Percentiles rank a stretch among this genome's conserved stretches.
phyloP scores from a whole-genome alignment of 2,329 filamentous ascomycete species.

The Fusarium sambucinum region DNA sequence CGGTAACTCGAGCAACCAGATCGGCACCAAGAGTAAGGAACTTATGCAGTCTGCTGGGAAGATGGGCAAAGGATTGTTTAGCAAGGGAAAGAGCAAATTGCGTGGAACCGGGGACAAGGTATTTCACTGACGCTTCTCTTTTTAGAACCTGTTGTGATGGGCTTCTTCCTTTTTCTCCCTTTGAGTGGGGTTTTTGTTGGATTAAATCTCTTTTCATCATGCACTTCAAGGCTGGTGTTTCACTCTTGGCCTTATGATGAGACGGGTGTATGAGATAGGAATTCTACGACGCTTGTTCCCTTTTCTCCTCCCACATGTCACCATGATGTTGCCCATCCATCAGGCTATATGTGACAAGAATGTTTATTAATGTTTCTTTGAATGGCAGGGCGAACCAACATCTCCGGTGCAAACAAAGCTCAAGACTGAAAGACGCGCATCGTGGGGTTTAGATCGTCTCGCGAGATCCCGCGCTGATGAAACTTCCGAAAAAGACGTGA shows the following conservation, averaged over 20 bases:
- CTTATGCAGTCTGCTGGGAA: slow-evolving; percentile 87
- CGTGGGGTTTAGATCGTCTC: slow-evolving; percentile 59
- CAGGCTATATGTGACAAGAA: slow-evolving; percentile 49
- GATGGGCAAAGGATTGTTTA: slow-evolving; percentile 90
- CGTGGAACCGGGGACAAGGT: slow-evolving; percentile 83
- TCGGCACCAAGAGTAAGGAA: slow-evolving; percentile 89
- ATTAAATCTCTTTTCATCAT: slow-evolving; percentile 49
- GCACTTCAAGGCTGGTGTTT: slow-evolving; percentile 48
- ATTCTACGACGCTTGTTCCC: slow-evolving; percentile 55
- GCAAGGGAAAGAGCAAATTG: slow-evolving; percentile 90
- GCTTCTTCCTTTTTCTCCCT: slow-evolving; percentile 46
- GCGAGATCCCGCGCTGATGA: slow-evolving; percentile 49
- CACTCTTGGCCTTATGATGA: slow-evolving; percentile 52
- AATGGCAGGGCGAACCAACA: slow-evolving; percentile 54
- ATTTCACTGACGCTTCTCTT: slow-evolving; percentile 73
- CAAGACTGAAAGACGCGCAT: slow-evolving; percentile 58
- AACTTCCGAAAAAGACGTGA: slow-evolving; percentile 36
- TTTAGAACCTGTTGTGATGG: slow-evolving; percentile 49
- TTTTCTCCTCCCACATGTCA: slow-evolving; percentile 44
- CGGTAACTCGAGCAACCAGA: slow-evolving; percentile 69
- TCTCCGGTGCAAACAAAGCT: slow-evolving; percentile 51
- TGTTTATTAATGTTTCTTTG: slow-evolving; percentile 54
- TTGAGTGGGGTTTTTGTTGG: slow-evolving; percentile 46
- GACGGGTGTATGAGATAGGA: slow-evolving; percentile 57
- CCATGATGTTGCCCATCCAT: slow-evolving; percentile 47